Conservation (phyloP, 2,329 filamentous ascomycete genomes). For the Fusarium burgessii region DNA sequence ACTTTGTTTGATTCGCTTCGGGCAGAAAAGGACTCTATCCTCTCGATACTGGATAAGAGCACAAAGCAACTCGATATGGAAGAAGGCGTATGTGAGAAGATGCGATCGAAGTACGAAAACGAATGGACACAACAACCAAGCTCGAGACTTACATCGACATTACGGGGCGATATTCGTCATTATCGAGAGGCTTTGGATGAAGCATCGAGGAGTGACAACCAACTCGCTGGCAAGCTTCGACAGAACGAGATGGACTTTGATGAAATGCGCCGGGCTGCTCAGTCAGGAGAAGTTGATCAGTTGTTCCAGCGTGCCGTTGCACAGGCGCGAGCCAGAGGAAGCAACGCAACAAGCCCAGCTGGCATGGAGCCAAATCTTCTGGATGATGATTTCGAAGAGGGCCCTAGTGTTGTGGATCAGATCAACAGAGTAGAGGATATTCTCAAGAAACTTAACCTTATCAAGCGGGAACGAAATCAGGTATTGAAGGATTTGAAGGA, state of each 20-base stretch:
- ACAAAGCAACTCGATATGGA: slow-evolving; percentile 95
- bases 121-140: slow-evolving; percentile 99
- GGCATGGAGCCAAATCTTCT: slow-evolving; percentile 80
- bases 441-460: slow-evolving; percentile 87
- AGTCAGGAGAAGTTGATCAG: slow-evolving; percentile 86
- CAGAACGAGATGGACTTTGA: slow-evolving; percentile 92
- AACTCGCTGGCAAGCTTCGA: slow-evolving; percentile 84
- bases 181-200: slow-evolving; percentile 92
- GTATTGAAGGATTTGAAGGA: slow-evolving; percentile 97
- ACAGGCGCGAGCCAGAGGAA: slow-evolving; percentile 76
- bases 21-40: slow-evolving; percentile 80
- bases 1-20: slow-evolving; percentile 83
- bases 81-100: slow-evolving; percentile 98
- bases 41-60: slow-evolving; percentile 79
- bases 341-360: slow-evolving; percentile 70
- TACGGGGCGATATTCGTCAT: slow-evolving; percentile 86
- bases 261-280: slow-evolving; percentile 91
- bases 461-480: slow-evolving; percentile 92
- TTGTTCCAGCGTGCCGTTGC: slow-evolving; percentile 89
- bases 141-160: slow-evolving; percentile 85
- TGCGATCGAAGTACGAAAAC: slow-evolving; percentile 94
- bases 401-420: slow-evolving; percentile 86
- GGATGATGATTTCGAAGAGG: slow-evolving; percentile 91
- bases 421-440: slow-evolving; percentile 90
- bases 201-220: slow-evolving; percentile 85